These are phyloP conservation scores for Alnus glutinosa DNA, from an alignment of 306 rosid species.

Conservation along the genomic window DNA sequence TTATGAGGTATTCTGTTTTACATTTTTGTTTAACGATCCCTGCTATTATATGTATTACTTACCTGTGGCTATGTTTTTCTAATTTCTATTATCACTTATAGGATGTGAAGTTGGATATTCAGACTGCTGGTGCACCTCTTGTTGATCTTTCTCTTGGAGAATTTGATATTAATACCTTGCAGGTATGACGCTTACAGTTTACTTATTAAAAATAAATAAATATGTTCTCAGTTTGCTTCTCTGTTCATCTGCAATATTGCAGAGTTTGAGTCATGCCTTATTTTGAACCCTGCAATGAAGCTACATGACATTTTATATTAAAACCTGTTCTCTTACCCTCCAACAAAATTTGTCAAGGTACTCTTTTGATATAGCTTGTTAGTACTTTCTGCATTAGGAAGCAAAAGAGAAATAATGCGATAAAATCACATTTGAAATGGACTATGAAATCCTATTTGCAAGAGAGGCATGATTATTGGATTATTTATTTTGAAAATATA, in stretches of 20 bases:
- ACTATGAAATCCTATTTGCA: background rate
- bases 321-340: background rate
- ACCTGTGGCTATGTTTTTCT: constrained; percentile 24
- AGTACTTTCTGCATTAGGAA: background rate
- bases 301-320: background rate
- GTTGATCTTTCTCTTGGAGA: constrained; percentile 55
- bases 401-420: background rate
- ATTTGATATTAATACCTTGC: constrained; percentile 64
- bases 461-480: background rate
- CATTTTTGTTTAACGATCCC: constrained; percentile 10
- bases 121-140: constrained; percentile 47
- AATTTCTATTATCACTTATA: constrained; percentile 36
- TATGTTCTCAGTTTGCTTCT: background rate
- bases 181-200: constrained; percentile 45
- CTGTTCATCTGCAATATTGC: background rate
- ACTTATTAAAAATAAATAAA: too few relatives aligned
- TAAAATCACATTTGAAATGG: background rate
- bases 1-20: constrained; percentile 45
- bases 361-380: background rate
- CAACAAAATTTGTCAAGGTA: background rate
- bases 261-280: constrained; percentile 8
- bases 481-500: background rate
- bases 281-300: background rate
- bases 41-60: constrained; percentile 7
- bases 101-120: constrained; percentile 58